phyloP scores from a whole-genome alignment of 192 early-diverging fungal species.

The Dispira parvispora region DNA sequence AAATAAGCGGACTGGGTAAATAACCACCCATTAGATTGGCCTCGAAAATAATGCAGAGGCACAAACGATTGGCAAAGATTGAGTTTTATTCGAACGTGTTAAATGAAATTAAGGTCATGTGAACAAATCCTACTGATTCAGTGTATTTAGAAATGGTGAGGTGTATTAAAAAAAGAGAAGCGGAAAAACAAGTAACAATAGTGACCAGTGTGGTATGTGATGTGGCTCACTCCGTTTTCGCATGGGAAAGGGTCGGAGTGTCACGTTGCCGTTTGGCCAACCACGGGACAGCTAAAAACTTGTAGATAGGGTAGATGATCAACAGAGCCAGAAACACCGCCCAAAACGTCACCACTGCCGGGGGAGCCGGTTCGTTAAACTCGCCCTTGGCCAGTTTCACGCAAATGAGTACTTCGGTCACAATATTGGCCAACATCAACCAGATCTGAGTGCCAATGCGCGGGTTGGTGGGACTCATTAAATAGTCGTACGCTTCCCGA shows the following conservation, averaged over 20 bases:
- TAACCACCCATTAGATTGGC: no score
- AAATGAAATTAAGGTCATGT: no score
- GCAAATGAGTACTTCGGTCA: constrained; percentile 82
- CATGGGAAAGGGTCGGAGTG: neutral
- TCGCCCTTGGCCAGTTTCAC: constrained; percentile 80
- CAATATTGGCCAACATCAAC: constrained; percentile 68
- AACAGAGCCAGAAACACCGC: constrained; percentile 35
- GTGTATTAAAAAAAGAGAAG: neutral
- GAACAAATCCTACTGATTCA: neutral
- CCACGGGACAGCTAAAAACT: constrained; percentile 27
- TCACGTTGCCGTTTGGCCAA: neutral
- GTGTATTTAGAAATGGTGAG: neutral
- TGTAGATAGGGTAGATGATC: constrained; percentile 55
- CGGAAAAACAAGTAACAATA: neutral
- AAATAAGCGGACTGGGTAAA: no score
- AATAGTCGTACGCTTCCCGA: constrained; percentile 82
- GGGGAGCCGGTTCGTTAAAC: constrained; percentile 65
- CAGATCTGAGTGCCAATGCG: constrained; percentile 89
- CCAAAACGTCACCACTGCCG: constrained; percentile 59
- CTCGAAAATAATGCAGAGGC: no score
- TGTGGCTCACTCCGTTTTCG: neutral
- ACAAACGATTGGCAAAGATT: no score
- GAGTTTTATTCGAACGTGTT: no score
- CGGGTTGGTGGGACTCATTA: constrained; percentile 58
- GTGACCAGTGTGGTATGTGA: neutral